phyloP scores from a whole-genome alignment of 2,329 filamentous ascomycete species.

The Aspergillus hiratsukae region DNA sequence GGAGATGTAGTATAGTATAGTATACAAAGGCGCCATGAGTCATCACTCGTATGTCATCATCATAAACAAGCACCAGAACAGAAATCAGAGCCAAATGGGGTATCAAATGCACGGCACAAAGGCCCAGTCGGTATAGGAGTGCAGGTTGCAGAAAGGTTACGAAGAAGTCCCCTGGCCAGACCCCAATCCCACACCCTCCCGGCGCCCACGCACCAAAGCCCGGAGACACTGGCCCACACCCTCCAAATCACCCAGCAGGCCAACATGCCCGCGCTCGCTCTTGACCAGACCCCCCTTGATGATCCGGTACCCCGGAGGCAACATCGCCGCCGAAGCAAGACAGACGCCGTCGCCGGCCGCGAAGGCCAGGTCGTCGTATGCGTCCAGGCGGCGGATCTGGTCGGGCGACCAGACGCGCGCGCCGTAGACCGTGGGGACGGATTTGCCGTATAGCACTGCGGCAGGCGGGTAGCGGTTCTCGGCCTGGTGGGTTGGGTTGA shows the following conservation, averaged over 20 bases:
- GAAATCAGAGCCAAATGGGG: background rate
- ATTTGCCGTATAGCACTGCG: constrained; percentile 80
- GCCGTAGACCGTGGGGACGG: constrained; percentile 77
- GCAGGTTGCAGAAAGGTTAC: no score
- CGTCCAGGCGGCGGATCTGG: constrained; percentile 69
- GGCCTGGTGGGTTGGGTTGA: constrained; percentile 54
- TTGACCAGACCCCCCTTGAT: constrained; percentile 70
- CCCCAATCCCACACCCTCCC: constrained; percentile 68
- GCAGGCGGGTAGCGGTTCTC: constrained; percentile 77
- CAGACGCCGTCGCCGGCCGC: constrained; percentile 86
- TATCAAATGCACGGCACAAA: background rate
- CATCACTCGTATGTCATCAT: constrained; percentile 4
- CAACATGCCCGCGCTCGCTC: constrained; percentile 82
- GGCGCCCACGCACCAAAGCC: constrained; percentile 63
- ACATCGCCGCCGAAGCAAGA: constrained; percentile 77
- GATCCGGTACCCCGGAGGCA: constrained; percentile 72
- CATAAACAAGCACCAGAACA: constrained; percentile 2
- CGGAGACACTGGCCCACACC: constrained; percentile 71
- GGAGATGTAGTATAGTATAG: background rate
- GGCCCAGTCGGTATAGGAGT: no score
- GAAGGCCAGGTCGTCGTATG: constrained; percentile 83
- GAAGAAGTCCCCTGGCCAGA: no score
- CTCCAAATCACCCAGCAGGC: constrained; percentile 76
- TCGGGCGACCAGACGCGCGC: constrained; percentile 70
- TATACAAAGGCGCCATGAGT: background rate